A percentile compares a stretch with the other conserved stretches of the same genome.
phyloP scores from a whole-genome alignment of 495 filamentous ascomycete genomes.

The Articulospora tetracladia region DNA sequence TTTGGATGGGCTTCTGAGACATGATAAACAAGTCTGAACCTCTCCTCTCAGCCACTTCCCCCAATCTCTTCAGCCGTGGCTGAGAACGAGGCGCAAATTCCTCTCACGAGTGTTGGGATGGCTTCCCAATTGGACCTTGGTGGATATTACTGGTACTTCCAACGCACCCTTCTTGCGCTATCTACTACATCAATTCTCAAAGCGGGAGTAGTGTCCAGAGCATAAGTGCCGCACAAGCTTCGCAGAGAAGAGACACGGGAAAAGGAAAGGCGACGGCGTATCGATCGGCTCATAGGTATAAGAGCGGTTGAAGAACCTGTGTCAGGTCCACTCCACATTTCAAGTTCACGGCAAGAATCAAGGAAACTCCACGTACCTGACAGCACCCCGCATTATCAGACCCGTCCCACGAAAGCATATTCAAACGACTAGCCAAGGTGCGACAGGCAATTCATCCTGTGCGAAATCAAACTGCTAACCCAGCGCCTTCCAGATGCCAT shows the following conservation, averaged over 20 bases:
- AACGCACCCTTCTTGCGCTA: neutral
- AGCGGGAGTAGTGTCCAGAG: neutral
- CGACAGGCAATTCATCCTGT: neutral
- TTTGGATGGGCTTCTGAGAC: neutral
- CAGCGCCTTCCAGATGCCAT: conserved; percentile 10
- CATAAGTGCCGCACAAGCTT: neutral
- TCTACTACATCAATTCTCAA: neutral
- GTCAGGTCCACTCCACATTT: neutral
- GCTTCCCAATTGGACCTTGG: neutral
- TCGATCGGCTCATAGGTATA: neutral
- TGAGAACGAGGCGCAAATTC: neutral
- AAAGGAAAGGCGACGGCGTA: neutral
- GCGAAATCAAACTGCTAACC: neutral
- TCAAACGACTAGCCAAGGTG: neutral
- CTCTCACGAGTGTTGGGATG: neutral
- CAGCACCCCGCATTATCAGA: neutral
- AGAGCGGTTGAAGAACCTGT: neutral
- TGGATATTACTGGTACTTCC: neutral
- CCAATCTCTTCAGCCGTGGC: neutral
- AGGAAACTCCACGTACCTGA: no score
- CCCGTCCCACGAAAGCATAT: neutral
- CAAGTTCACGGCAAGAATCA: neutral
- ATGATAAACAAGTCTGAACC: neutral
- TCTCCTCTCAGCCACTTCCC: neutral
- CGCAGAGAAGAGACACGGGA: neutral